Evolutionary conservation across 1,139 yeast species (phyloP), one percentile per base, ranked within the genome.

Genomic region (Hansenula lynferdii): DNA sequence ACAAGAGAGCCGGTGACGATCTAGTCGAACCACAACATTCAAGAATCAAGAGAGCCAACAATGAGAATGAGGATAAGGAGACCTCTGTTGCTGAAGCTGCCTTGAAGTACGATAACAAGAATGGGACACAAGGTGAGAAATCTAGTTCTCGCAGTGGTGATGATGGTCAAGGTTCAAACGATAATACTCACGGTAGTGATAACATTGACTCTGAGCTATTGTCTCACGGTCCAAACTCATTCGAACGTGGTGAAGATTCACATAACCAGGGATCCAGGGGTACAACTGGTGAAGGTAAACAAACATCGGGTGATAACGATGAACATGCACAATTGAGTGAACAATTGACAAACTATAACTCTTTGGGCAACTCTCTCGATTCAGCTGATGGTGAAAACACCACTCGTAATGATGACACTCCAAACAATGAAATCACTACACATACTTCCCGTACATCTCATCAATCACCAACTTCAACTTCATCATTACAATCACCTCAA

Each of bases 191-290:
- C n/a, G n/a, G n/a, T n/a, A n/a, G n/a, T n/a, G n/a, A n/a, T n/a
- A n/a, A 37, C 14, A 50, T 72, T 41, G 77, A 72, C 52, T 67
- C 75, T 34, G 75, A 70, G 47, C 59, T 72, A 48, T 62, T 72
- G 42, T 69, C 67, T 26, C 75, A 71, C 43, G 74, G 70, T 40
- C 56, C 69, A 14, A 62, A 47, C 20, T 41, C 45, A n/a, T 42
- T 38, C 23, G 39, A 41, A 8, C 41, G 40, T 8, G 39, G 38
- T 5, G 45, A 42, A 5, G 35, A 16, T n/a, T n/a, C n/a, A n/a
- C n/a, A n/a, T n/a, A n/a, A n/a, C n/a, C n/a, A n/a, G n/a, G n/a
- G n/a, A n/a, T n/a, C n/a, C n/a, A n/a, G n/a, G n/a, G n/a, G n/a
- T n/a, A n/a, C n/a, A n/a, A n/a, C n/a, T n/a, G n/a, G n/a, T n/a